Evolutionary conservation across 495 filamentous ascomycete genomes (phyloP).

Genomic region (Penicillium fimorum): DNA sequence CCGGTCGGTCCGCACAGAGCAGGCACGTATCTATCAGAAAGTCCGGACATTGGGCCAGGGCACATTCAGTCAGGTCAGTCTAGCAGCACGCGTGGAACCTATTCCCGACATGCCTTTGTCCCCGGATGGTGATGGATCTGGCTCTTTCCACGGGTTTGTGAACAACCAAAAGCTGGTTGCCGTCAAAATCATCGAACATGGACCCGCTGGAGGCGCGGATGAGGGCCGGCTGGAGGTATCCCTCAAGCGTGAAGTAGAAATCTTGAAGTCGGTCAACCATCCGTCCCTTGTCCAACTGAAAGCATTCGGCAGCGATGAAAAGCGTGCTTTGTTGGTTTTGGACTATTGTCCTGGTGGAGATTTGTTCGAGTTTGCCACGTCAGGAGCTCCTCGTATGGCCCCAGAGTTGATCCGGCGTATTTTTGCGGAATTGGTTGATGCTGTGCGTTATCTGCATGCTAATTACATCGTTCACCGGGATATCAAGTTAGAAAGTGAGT

Average conservation of each 20-base stretch:
- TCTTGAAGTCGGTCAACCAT: constrained; percentile 81
- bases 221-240: constrained; percentile 89
- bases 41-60: constrained; percentile 83
- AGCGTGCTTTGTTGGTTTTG: constrained; percentile 78
- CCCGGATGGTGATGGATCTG: constrained; percentile 34
- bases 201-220: constrained; percentile 84
- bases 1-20: constrained; percentile 45
- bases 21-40: constrained; percentile 62
- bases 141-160: constrained; percentile 43
- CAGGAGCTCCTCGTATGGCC: constrained; percentile 59
- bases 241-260: constrained; percentile 90
- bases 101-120: constrained; percentile 20
- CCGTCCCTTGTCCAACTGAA: constrained; percentile 87
- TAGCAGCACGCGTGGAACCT: constrained; percentile 66
- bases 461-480: constrained; percentile 90
- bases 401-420: constrained; percentile 76
- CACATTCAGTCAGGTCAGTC: constrained; percentile 90
- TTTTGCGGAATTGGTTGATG: constrained; percentile 83
- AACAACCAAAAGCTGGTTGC: constrained; percentile 74
- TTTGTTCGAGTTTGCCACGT: constrained; percentile 84
- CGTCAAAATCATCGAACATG: constrained; percentile 92
- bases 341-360: constrained; percentile 94
- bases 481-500: constrained; percentile 95
- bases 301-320: constrained; percentile 78
- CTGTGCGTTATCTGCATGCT: constrained; percentile 80